These are phyloP conservation scores for Blastobotrys apis DNA, from an alignment of 1,139 yeast species.

Conservation along the genomic window DNA sequence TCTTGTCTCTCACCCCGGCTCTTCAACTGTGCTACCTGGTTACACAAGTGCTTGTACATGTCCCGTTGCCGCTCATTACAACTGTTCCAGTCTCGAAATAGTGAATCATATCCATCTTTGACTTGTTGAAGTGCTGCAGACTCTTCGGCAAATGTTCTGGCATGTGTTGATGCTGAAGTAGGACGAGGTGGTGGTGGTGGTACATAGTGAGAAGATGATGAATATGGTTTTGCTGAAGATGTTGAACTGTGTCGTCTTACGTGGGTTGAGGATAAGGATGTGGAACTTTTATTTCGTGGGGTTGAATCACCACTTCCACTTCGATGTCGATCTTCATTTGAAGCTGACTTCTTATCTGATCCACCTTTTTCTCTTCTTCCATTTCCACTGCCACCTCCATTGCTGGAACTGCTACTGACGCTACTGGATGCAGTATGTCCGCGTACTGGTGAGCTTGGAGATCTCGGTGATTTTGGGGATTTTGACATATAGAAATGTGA, in stretches of 20 bases:
- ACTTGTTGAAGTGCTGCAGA: conserved; percentile 8
- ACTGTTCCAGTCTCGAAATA: conserved; percentile 12
- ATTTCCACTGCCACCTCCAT: not conserved
- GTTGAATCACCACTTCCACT: no score
- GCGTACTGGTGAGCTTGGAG: not conserved
- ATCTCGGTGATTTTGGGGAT: not conserved
- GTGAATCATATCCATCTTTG: conserved; percentile 9
- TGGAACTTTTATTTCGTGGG: no score
- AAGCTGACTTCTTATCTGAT: no score
- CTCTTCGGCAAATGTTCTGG: conserved; percentile 7
- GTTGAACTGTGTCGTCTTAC: no score
- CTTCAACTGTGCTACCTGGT: not conserved
- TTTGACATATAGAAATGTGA: no score
- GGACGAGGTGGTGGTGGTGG: no score
- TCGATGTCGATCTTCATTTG: no score
- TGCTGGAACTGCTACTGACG: not conserved
- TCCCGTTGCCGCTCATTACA: conserved; percentile 9
- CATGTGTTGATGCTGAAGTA: no score
- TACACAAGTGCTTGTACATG: not conserved
- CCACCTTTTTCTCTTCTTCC: not conserved
- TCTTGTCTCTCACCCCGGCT: conserved; percentile 7
- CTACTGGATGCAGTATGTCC: not conserved
- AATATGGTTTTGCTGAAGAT: no score
- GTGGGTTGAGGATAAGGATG: no score
- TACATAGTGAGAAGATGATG: no score